These are phyloP conservation scores for Mangifera indica DNA, from an alignment of 345 rosid species.

Conservation along the genomic window DNA sequence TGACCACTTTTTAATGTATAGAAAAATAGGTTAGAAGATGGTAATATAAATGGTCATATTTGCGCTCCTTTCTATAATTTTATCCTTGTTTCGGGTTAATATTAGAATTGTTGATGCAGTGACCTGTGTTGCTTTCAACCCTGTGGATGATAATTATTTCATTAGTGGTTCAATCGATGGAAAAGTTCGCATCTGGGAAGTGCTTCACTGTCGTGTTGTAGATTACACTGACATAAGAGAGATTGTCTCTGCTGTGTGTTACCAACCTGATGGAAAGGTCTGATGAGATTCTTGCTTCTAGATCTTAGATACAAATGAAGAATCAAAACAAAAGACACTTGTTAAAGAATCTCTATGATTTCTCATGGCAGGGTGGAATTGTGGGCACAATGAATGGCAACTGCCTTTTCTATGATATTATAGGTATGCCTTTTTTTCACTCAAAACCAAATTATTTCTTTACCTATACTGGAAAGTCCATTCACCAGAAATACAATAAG, in stretches of 20 bases:
- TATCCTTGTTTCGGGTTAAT: slow-evolving; percentile 1
- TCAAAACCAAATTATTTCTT: slow-evolving; percentile 7
- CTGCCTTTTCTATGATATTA: slow-evolving; percentile 54
- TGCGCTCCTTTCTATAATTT: background rate
- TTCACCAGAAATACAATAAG: background rate
- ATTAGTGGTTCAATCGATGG: slow-evolving; percentile 71
- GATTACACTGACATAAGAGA: slow-evolving; percentile 63
- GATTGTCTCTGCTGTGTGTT: slow-evolving; percentile 71
- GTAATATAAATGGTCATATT: background rate
- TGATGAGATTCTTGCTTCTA: slow-evolving; percentile 8
- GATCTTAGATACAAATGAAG: slow-evolving; percentile 2
- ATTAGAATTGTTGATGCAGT: slow-evolving; percentile 36
- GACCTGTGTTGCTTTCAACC: slow-evolving; percentile 64
- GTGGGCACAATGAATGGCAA: slow-evolving; percentile 72
- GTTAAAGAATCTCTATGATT: slow-evolving; percentile 20
- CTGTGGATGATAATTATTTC: slow-evolving; percentile 56
- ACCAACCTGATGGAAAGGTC: slow-evolving; percentile 68
- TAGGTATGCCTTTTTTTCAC: slow-evolving; percentile 40
- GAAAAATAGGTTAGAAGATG: background rate
- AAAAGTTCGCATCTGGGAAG: slow-evolving; percentile 79
- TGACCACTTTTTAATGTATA: slow-evolving; percentile 5
- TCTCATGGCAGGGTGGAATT: slow-evolving; percentile 49
- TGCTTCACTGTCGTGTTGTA: slow-evolving; percentile 45
- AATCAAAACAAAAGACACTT: background rate
- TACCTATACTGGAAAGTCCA: background rate